These are phyloP conservation scores for Mycena olivaceomarginata DNA, from an alignment of 768 basidiomycete genomes.

Conservation along the genomic window DNA sequence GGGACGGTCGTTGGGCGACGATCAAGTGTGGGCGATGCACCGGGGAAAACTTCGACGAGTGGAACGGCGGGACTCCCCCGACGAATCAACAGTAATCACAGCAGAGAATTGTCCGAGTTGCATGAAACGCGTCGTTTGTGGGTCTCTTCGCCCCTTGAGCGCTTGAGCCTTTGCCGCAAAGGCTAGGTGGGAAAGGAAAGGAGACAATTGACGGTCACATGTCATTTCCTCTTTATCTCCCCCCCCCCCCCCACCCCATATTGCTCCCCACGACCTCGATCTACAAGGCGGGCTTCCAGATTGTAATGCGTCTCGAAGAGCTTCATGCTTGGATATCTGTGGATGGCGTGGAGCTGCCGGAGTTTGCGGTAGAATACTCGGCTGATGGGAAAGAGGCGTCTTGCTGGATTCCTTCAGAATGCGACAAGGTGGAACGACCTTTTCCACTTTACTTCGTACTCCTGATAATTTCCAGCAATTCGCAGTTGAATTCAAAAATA, in stretches of 20 bases:
- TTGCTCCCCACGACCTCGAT: too few species aligned
- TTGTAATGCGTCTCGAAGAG: background rate
- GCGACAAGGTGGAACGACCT: slow-evolving; percentile 14
- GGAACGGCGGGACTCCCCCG: slow-evolving; percentile 12
- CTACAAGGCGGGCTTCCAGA: too few species aligned
- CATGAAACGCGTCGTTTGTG: background rate
- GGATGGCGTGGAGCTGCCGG: slow-evolving; percentile 5
- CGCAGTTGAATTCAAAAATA: background rate
- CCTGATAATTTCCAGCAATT: background rate
- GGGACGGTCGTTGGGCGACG: background rate
- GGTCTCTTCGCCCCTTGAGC: too few species aligned
- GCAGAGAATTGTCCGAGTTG: slow-evolving; percentile 34
- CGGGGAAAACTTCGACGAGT: background rate
- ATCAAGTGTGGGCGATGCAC: background rate
- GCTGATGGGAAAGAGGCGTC: slow-evolving; percentile 17
- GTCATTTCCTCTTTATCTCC: too few species aligned
- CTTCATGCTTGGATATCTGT: slow-evolving; percentile 16
- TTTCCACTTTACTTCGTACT: background rate
- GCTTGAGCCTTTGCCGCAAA: too few species aligned
- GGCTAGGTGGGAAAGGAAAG: too few species aligned
- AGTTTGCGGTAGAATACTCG: slow-evolving; percentile 16
- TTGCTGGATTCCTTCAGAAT: slow-evolving; percentile 34
- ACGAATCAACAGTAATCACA: slow-evolving; percentile 14
- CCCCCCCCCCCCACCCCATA: too few species aligned
- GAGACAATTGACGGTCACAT: too few species aligned